Base-by-base conservation (phyloP, 768 basidiomycete species). In the Mycena galopus region DNA sequence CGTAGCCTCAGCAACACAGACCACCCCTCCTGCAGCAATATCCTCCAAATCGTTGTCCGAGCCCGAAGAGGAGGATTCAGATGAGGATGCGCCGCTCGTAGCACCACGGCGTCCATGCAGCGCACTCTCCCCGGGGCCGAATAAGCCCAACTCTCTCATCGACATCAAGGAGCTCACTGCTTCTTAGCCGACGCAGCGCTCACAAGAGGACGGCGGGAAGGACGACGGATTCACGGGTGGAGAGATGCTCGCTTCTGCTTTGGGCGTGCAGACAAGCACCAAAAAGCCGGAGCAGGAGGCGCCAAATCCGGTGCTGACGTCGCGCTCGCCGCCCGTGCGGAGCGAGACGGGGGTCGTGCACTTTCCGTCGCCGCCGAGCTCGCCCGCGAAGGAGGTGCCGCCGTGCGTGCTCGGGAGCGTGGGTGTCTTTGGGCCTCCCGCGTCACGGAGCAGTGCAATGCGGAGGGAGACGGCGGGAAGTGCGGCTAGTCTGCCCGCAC, bases 71-170 rank as follows among this genome's bases (percentile, higher is more conserved):
- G 7, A 8, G 12, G 88, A 86, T 29, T 90, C 89, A 63, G 88
- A 92, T 68, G 88, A 92, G 68, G 85, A 91, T 74, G 87, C 90
- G 2, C 94, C 93, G 16, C 84, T 94, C 39, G 82, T 93, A 9
- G 84, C 85, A 0, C 93, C 93, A 14, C 87, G 84, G 58, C 86
- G 94, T 39, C 93, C 93, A 19, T 92, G 91, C 21, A 93, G 91
- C 73, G 86, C 91, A 19, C 79, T 86, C 69, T 88, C 88, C 30
- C n/a, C 47, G 0, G 29, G 42, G 16, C 42, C 30, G 39, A n/a
- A 21, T 10, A 72, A 73, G 39, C 73, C 75, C 1, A 88, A 88
- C 67, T 88, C 88, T 5, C 82, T 89, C 12, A 88, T 89, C 56
- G 87, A 89, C 71, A 88, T 89, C 65, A 84, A 82, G 44, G 81